phyloP scores from a whole-genome alignment of 2,329 filamentous ascomycete species.

The Pseudogymnoascus sp. region DNA sequence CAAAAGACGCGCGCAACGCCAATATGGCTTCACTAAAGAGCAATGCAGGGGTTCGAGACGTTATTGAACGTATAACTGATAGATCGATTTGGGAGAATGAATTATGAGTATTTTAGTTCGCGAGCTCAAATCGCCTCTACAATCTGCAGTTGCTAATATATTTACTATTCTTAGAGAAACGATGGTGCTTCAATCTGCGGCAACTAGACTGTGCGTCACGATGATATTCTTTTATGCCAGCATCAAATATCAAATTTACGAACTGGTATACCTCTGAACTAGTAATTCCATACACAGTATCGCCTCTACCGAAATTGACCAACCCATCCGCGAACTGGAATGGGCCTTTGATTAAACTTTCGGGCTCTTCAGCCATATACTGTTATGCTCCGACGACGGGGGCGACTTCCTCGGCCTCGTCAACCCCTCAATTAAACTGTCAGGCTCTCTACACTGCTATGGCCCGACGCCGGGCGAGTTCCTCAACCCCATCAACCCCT shows the following conservation, averaged over 20 bases:
- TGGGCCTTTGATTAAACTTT: constrained; percentile 33
- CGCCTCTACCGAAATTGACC: constrained; percentile 49
- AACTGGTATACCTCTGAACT: constrained; percentile 25
- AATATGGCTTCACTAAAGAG: not conserved
- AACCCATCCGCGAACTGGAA: not conserved
- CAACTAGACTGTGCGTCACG: not conserved
- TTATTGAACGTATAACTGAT: not conserved
- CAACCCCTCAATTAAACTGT: constrained; percentile 33
- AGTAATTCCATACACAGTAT: constrained; percentile 48
- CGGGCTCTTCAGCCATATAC: constrained; percentile 61
- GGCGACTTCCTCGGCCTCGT: constrained; percentile 68
- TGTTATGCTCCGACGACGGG: constrained; percentile 85
- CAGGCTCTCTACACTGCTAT: no score
- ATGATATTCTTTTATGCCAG: constrained; percentile 18
- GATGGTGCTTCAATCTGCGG: not conserved
- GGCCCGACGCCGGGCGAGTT: no score
- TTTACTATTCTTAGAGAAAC: not conserved
- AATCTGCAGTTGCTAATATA: not conserved
- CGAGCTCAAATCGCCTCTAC: not conserved
- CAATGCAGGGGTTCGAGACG: not conserved
- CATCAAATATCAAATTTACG: constrained; percentile 15
- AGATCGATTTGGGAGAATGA: constrained; percentile 1
- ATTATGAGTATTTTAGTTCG: not conserved
- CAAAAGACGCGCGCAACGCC: not conserved
- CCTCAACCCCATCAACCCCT: constrained; percentile 36